These are phyloP conservation scores for Agaricus subrufescens DNA, from an alignment of 768 basidiomycete species.

Conservation along the genomic window DNA sequence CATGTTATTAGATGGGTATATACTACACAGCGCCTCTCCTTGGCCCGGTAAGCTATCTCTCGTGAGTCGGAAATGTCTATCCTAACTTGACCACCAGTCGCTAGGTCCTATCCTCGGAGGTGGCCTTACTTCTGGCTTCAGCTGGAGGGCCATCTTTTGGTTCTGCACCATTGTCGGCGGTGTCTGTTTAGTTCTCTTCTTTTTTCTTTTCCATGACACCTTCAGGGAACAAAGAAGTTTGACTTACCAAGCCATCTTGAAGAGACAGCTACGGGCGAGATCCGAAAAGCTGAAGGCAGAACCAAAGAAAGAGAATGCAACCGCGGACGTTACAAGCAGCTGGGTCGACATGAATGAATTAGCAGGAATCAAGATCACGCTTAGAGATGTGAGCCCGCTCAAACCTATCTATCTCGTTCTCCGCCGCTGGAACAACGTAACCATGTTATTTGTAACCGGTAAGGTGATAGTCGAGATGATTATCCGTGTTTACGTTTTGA, in stretches of 20 bases:
- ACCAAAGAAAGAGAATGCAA: not conserved
- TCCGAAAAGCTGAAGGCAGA: constrained; percentile 12
- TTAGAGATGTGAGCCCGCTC: constrained; percentile 70
- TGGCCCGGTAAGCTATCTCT: constrained; percentile 35
- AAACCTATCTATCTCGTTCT: constrained; percentile 53
- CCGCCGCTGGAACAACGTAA: constrained; percentile 60
- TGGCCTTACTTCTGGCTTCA: constrained; percentile 51
- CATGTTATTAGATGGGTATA: constrained; percentile 50
- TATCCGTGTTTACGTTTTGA: not conserved
- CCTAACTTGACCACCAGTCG: constrained; percentile 14
- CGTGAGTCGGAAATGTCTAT: not conserved
- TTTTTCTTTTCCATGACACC: constrained; percentile 70
- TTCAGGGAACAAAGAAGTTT: constrained; percentile 77
- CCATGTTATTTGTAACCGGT: constrained; percentile 62
- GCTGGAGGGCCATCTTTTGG: constrained; percentile 79
- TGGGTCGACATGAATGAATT: not conserved
- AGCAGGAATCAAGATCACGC: constrained; percentile 40
- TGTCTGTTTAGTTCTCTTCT: constrained; percentile 45
- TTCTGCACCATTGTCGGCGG: constrained; percentile 64
- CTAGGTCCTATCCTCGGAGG: constrained; percentile 69
- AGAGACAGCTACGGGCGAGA: constrained; percentile 26
- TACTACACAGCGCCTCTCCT: constrained; percentile 75
- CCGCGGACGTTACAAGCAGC: not conserved
- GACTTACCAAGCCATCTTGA: constrained; percentile 62
- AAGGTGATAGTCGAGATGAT: not conserved